Evolutionary conservation across 2,329 filamentous ascomycete genomes (phyloP), one percentile per base, ranked within the genome.

Genomic region (Tricladium varicosporioides): DNA sequence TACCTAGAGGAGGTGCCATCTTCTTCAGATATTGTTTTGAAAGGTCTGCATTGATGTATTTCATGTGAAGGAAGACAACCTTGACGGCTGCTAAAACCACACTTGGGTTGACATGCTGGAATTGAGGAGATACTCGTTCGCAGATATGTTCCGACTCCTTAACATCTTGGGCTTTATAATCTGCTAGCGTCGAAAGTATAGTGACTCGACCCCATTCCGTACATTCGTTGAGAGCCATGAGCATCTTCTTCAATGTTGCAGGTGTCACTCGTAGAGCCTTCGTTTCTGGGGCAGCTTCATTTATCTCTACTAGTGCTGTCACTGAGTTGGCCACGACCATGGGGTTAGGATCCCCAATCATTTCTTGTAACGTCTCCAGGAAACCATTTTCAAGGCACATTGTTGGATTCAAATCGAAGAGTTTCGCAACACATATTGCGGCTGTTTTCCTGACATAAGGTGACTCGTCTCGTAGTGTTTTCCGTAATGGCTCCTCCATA

Each of bases 241-340:
- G 79, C 75, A 99, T 85, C 77, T 97, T 99, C 79, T 97, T 97
- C 62, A 99, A 78, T 2, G 87, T 93, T 58, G 85, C 81, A 1
- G 91, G 82, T 1, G 89, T 95, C 60, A 99, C 88, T 49, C 91
- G 80, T 54, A 99, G 79, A 4, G 93, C 94, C 61, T 85, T 86
- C 1, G 92, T 97, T 72, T 97, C 93, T 10, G 94, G 94, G 0
- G 92, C 89, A 0, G 91, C 85, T 71, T 99, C 92, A 66, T 82
- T 81, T 69, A 99, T 99, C 71, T 99, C 94, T 8, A 90, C 87
- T 51, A 99, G 80, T 2, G 94, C 94, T 61, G 92, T 93, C 8
- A 99, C 94, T 13, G 91, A 94, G 76, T 99, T 99, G 61, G 94
- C 94, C 57, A 99, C 94, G 3, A 99, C 94, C 93, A 97, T 99